A percentile compares a stretch with the other conserved stretches of the same genome.
Evolutionary conservation across 2,329 filamentous ascomycete species (phyloP).

Genomic region (Thelonectria blattea): DNA sequence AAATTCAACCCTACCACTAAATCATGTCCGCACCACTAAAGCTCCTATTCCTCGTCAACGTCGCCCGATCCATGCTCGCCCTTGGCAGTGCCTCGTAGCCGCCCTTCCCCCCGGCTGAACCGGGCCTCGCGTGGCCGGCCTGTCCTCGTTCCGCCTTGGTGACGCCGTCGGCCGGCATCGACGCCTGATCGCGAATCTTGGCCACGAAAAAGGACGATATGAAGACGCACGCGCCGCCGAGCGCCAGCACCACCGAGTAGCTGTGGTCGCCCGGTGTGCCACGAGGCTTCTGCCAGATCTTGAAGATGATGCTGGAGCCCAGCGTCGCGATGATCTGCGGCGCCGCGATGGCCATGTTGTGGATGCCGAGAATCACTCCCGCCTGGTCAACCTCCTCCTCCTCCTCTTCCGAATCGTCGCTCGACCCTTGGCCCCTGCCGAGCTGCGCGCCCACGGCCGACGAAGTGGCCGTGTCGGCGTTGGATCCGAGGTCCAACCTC

Average conservation of each 20-base stretch:
- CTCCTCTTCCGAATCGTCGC: constrained; percentile 48
- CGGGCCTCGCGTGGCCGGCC: constrained; percentile 38
- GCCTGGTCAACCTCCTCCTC: constrained; percentile 74
- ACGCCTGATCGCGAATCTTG: constrained; percentile 67
- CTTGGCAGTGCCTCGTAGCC: constrained; percentile 51
- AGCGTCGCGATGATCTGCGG: constrained; percentile 92
- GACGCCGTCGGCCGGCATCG: constrained; percentile 46
- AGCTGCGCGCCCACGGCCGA: constrained; percentile 16
- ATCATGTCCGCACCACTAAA: constrained; percentile 54
- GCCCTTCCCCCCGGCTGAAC: constrained; percentile 39
- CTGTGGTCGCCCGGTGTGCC: constrained; percentile 85
- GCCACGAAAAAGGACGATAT: constrained; percentile 76
- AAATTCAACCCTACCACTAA: background rate
- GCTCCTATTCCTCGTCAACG: constrained; percentile 55
- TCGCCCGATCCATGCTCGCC: constrained; percentile 53
- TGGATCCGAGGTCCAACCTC: constrained; percentile 22
- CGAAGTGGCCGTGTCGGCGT: constrained; percentile 17
- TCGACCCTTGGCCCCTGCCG: constrained; percentile 20
- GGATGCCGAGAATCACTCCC: constrained; percentile 89
- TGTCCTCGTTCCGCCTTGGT: constrained; percentile 52
- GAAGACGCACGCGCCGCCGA: constrained; percentile 81
- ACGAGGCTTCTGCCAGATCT: constrained; percentile 83
- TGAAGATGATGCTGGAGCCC: constrained; percentile 84
- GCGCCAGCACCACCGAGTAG: constrained; percentile 83
- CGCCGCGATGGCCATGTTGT: constrained; percentile 92